Percentiles rank a stretch among this genome's conserved stretches.
phyloP scores from a whole-genome alignment of 2,329 filamentous ascomycete species.

The Aspergillus fumigatus region DNA sequence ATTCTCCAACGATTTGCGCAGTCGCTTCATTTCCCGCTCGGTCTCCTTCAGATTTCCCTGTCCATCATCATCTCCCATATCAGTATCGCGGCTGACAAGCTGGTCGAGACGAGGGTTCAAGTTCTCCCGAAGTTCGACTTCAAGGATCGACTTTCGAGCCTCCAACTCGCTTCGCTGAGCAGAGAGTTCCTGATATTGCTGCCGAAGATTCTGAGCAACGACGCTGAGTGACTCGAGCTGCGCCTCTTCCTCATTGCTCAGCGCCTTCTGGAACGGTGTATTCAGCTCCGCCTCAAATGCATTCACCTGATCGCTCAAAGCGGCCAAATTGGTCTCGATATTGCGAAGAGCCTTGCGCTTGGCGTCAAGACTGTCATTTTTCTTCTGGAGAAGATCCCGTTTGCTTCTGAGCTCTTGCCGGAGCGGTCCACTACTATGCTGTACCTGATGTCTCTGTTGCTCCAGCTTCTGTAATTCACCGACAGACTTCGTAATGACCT shows the following conservation, averaged over 20 bases:
- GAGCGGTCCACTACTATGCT: slow-evolving; percentile 76
- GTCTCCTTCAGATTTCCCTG: slow-evolving; percentile 69
- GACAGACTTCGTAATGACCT: slow-evolving; percentile 82
- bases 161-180: slow-evolving; percentile 72
- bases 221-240: slow-evolving; percentile 68
- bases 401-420: slow-evolving; percentile 72
- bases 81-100: slow-evolving; percentile 70
- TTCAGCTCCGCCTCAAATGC: slow-evolving; percentile 75
- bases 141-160: slow-evolving; percentile 73
- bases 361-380: slow-evolving; percentile 67
- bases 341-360: slow-evolving; percentile 62
- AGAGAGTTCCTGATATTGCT: slow-evolving; percentile 71
- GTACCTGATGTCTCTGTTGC: slow-evolving; percentile 70
- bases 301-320: slow-evolving; percentile 68
- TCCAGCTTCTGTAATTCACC: slow-evolving; percentile 79
- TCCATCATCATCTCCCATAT: slow-evolving; percentile 55
- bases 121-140: slow-evolving; percentile 85
- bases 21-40: slow-evolving; percentile 74
- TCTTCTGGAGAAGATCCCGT: slow-evolving; percentile 67
- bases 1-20: slow-evolving; percentile 62
- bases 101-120: slow-evolving; percentile 83
- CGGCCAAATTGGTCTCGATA: slow-evolving; percentile 69
- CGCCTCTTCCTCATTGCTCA: slow-evolving; percentile 76
- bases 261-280: slow-evolving; percentile 86
- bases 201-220: slow-evolving; percentile 68